phyloP scores from a whole-genome alignment of 2,329 filamentous ascomycete species.

The Dendrostoma leiphaemia region DNA sequence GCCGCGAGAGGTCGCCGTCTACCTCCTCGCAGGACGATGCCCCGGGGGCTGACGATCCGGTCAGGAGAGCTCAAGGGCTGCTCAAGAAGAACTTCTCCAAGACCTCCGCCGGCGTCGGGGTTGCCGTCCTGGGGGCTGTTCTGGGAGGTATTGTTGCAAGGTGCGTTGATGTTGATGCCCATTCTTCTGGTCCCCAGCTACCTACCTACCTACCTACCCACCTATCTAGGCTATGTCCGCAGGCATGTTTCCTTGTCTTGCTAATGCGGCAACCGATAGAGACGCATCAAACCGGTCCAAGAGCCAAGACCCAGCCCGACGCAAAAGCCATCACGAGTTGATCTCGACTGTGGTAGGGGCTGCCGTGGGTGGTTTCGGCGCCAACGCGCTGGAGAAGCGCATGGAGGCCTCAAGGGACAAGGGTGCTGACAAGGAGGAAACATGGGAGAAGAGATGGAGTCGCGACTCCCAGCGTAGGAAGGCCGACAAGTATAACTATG shows the following conservation, averaged over 20 bases:
- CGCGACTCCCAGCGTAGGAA: background rate
- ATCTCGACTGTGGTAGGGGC: slow-evolving; percentile 53
- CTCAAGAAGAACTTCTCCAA: slow-evolving; percentile 47
- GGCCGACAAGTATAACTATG: slow-evolving; percentile 2
- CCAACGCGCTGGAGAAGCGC: slow-evolving; percentile 47
- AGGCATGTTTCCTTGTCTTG: slow-evolving; percentile 3
- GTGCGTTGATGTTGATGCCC: background rate
- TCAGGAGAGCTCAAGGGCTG: slow-evolving; percentile 38
- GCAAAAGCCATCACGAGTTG: slow-evolving; percentile 30
- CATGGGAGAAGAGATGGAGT: slow-evolving; percentile 34
- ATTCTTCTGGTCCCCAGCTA: too few species aligned
- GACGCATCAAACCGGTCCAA: slow-evolving; percentile 28
- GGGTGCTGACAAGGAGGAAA: slow-evolving; percentile 29
- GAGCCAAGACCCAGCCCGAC: background rate
- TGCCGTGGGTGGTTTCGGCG: slow-evolving; percentile 53
- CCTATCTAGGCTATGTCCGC: background rate
- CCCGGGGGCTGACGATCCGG: slow-evolving; percentile 29
- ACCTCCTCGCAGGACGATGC: slow-evolving; percentile 9
- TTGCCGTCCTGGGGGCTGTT: slow-evolving; percentile 51
- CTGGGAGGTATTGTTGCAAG: slow-evolving; percentile 51
- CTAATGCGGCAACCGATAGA: slow-evolving; percentile 25
- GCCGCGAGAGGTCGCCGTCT: slow-evolving; percentile 24
- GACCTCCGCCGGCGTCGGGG: slow-evolving; percentile 47
- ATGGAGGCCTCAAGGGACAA: slow-evolving; percentile 37
- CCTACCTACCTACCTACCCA: too few species aligned